These are phyloP conservation scores for Lasiosphaeria miniovina DNA, from an alignment of 495 filamentous ascomycete species.

Conservation along the genomic window DNA sequence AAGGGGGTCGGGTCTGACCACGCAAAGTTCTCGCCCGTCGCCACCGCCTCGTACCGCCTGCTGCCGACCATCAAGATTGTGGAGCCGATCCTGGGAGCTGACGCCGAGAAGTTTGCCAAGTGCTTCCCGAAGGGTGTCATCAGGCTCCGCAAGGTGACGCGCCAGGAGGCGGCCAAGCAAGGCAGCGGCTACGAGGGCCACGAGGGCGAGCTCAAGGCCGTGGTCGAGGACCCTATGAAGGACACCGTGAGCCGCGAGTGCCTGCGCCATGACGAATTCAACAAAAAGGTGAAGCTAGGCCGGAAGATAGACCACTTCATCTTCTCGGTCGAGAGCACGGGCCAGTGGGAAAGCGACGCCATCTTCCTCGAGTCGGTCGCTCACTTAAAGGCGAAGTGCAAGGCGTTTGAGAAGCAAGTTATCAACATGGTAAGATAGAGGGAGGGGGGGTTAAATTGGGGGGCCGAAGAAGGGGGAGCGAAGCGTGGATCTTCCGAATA, in stretches of 20 bases:
- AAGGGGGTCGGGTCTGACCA: slow-evolving; percentile 95
- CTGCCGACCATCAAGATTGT: slow-evolving; percentile 81
- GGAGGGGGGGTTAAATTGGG: not conserved
- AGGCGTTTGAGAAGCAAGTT: slow-evolving; percentile 43
- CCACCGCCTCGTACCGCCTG: slow-evolving; percentile 87
- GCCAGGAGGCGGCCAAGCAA: slow-evolving; percentile 57
- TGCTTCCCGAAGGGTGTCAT: slow-evolving; percentile 94
- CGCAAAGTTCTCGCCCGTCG: slow-evolving; percentile 96
- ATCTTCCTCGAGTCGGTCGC: slow-evolving; percentile 86
- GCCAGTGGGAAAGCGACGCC: slow-evolving; percentile 86
- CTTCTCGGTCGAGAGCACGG: slow-evolving; percentile 90
- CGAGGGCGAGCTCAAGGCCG: slow-evolving; percentile 73
- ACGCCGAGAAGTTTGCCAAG: slow-evolving; percentile 82
- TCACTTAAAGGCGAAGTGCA: slow-evolving; percentile 72
- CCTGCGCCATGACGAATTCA: slow-evolving; percentile 87
- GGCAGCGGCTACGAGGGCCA: slow-evolving; percentile 71
- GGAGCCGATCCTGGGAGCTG: slow-evolving; percentile 75
- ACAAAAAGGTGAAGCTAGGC: slow-evolving; percentile 90
- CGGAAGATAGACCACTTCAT: slow-evolving; percentile 93
- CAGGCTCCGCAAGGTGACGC: slow-evolving; percentile 66
- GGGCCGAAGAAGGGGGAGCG: not conserved
- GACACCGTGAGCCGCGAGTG: slow-evolving; percentile 95
- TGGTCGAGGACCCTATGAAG: slow-evolving; percentile 75
- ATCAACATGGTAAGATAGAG: slow-evolving; percentile 45
- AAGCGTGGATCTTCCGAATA: slow-evolving; percentile 9